Evolutionary conservation across 2,329 filamentous ascomycete species (phyloP), one percentile per base, ranked within the genome.

Genomic region (Epichloe hybrida): DNA sequence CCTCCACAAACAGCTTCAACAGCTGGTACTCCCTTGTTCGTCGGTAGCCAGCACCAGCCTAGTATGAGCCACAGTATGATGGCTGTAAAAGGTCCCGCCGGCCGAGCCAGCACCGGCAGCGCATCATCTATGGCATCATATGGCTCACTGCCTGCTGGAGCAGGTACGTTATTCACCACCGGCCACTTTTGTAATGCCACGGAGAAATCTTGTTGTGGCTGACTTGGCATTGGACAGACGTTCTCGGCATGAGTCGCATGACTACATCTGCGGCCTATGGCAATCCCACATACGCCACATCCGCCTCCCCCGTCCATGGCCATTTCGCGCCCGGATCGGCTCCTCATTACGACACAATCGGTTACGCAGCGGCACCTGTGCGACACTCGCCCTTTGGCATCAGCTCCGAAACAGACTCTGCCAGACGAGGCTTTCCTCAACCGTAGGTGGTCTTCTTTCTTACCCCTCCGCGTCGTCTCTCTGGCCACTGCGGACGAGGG

Each of bases 291-390:
- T 83, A 89, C 61, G 77, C 81, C 48, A 78, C 80, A 20, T 74
- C 80, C 13, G 77, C 85, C 43, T 82, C 86, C 21, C 21, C 79
- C 85, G 81, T 85, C 60, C 73, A 74, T 61, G 71, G 75, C 52
- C 74, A 79, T 55, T 87, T 86, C 69, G 75, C 79, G 59, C 80
- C 81, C 8, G 59, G 63, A 51, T 86, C 76, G 53, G 80, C 79
- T 53, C 79, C 77, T 57, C 79, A 83, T 8, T 94, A 90, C 66
- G 86, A 90, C 57, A 74, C 83, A 52, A 73, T 93, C 64, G 85
- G 83, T 54, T 94, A 93, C 64, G 80, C 82, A 41, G 75, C 81
- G 12, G 79, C 81, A 15, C 75, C 83, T 4, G 71, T 81, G 58
- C 74, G 79, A 68, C 72, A 79, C 57, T 50, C 62, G 40, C 69